Evolutionary conservation across 257 asterid genomes (phyloP).

Genomic region (Gentiana dahurica): DNA sequence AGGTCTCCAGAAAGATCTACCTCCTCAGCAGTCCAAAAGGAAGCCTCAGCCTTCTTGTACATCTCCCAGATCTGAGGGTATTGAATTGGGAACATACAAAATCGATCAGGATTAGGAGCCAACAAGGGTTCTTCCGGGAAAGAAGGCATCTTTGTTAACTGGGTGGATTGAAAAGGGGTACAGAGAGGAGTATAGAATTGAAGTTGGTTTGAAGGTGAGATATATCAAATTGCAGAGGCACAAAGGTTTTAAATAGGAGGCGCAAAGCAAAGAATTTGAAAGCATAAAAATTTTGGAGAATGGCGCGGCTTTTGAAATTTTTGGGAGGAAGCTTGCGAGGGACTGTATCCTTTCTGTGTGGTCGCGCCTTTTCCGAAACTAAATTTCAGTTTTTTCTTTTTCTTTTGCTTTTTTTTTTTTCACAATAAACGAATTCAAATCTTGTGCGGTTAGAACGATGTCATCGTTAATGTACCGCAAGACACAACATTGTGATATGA

Average conservation of each 20-base stretch:
- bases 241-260: conserved; percentile 12
- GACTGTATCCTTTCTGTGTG: conserved; percentile 21
- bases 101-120: conserved; percentile 69
- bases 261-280: background rate
- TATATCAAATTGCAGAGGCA: conserved; percentile 3
- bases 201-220: background rate
- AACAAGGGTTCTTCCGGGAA: conserved; percentile 78
- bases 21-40: conserved; percentile 98
- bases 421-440: no score
- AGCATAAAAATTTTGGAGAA: background rate
- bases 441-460: no score
- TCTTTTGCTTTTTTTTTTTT: no score
- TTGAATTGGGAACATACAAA: conserved; percentile 94
- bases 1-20: conserved; percentile 70
- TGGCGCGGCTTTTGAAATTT: conserved; percentile 32
- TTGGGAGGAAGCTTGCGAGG: conserved; percentile 45
- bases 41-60: conserved; percentile 95
- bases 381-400: no score
- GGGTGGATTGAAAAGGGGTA: background rate
- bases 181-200: background rate
- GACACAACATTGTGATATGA: no score
- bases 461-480: no score
- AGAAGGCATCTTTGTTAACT: conserved; percentile 42
- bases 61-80: conserved; percentile 96
- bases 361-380: no score